Percentiles rank a stretch among this genome's conserved stretches.
These are phyloP conservation scores for Phialophora verrucosa DNA, from an alignment of 2,329 filamentous ascomycete genomes.

Conservation along the genomic window DNA sequence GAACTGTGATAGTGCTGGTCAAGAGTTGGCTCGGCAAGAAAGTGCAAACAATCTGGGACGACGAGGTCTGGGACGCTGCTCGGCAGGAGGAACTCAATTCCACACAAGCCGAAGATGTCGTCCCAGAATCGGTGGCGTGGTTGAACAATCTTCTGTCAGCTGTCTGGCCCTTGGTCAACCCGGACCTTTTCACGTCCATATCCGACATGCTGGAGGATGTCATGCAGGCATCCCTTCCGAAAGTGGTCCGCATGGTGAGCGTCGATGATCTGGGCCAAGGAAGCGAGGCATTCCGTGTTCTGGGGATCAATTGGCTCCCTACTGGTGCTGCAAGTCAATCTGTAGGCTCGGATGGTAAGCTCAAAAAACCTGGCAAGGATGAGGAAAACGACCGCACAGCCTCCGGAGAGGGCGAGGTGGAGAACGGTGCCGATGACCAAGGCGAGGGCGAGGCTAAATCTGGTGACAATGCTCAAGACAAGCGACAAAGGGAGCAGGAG, in stretches of 20 bases:
- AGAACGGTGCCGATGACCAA: slow-evolving; percentile 44
- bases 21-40: slow-evolving; percentile 67
- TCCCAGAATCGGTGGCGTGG: slow-evolving; percentile 73
- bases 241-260: slow-evolving; percentile 73
- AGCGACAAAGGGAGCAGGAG: slow-evolving; percentile 47
- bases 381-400: slow-evolving; percentile 59
- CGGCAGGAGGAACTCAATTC: slow-evolving; percentile 51
- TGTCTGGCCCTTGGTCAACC: slow-evolving; percentile 77
- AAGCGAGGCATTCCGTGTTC: slow-evolving; percentile 71
- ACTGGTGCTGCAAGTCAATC: slow-evolving; percentile 70
- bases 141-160: slow-evolving; percentile 71
- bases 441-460: slow-evolving; percentile 51
- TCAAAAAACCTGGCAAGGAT: slow-evolving; percentile 48
- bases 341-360: slow-evolving; percentile 63
- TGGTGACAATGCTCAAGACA: slow-evolving; percentile 44
- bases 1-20: slow-evolving; percentile 51
- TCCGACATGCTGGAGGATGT: slow-evolving; percentile 77
- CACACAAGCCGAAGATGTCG: slow-evolving; percentile 44
- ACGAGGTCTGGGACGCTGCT: slow-evolving; percentile 72
- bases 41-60: slow-evolving; percentile 67
- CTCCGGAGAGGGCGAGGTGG: slow-evolving; percentile 44
- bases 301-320: slow-evolving; percentile 74
- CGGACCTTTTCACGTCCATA: slow-evolving; percentile 72
- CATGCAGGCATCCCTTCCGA: slow-evolving; percentile 77
- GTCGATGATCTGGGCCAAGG: slow-evolving; percentile 78